Evolutionary conservation across 2,329 filamentous ascomycete species (phyloP).

Genomic region (Curvularia sp.): DNA sequence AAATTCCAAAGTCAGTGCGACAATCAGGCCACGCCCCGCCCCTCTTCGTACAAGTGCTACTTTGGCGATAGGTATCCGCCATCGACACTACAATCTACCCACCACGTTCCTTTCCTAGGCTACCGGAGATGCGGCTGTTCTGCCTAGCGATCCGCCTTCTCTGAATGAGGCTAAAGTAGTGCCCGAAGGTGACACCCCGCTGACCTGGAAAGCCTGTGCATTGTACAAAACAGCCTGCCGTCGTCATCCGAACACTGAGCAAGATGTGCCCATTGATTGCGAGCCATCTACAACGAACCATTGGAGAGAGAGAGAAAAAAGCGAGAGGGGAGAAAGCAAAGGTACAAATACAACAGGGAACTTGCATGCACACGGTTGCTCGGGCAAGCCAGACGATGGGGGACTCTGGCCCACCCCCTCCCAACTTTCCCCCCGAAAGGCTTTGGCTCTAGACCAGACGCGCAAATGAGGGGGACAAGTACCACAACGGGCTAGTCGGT

Average conservation of each 20-base stretch:
- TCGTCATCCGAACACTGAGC: neutral
- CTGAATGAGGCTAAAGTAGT: constrained; percentile 12
- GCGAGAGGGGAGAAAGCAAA: neutral
- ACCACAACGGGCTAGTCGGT: constrained; percentile 9
- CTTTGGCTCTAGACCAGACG: constrained; percentile 21
- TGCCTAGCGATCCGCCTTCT: neutral
- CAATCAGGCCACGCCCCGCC: constrained; percentile 7
- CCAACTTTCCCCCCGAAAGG: constrained; percentile 1
- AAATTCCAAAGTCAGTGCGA: constrained; percentile 2
- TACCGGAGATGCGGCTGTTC: neutral
- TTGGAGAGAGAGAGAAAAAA: neutral
- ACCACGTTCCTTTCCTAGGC: neutral
- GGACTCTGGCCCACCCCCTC: neutral
- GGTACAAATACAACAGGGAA: constrained; percentile 4
- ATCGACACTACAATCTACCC: constrained; percentile 6
- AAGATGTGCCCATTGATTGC: neutral
- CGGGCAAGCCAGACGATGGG: constrained; percentile 6
- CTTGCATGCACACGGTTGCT: constrained; percentile 14
- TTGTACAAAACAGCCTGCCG: constrained; percentile 4
- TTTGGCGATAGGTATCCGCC: constrained; percentile 9
- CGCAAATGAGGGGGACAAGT: constrained; percentile 14
- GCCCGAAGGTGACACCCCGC: constrained; percentile 14
- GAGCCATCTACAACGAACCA: neutral
- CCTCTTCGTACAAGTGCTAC: constrained; percentile 11
- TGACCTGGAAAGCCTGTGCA: constrained; percentile 12